Evolutionary conservation across 2,329 filamentous ascomycete genomes (phyloP), one percentile per base, ranked within the genome.

Genomic region (Coccinonectria pachysandricola): DNA sequence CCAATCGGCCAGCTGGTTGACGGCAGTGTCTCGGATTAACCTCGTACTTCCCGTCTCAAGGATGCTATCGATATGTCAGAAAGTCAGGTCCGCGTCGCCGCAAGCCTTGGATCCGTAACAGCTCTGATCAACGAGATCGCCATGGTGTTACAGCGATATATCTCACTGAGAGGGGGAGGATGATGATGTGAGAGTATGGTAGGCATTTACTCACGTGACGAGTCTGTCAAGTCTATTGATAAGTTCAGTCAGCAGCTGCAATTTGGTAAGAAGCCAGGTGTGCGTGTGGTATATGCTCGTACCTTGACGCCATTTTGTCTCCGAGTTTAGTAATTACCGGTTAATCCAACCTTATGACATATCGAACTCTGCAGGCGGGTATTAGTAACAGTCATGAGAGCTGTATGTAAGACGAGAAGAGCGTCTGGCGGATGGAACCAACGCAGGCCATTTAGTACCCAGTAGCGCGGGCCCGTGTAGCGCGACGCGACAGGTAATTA

Each of bases 11-110:
- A 98, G 71, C 60, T 98, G 91, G 50, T 92, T 86, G 36, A 93
- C 91, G 36, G 91, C 92, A 37, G 91, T 98, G 51, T 95, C 93
- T 43, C 92, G 79, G 52, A 98, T 96, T 42, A 98, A 68, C 52
- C 81, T 79, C 34, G 91, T 98, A 60, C 88, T 96, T 45, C 91
- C 91, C 31, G 91, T 96, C 68, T 98, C 91, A 46, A 98, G 77
- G 53, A 98, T 75, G 40, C 87, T 94, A 55, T 19, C 16, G 16
- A 8, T 15, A 3, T 13, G 39, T 46, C 27, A 46, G 43, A 21
- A 27, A 6, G 8, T n/a, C 9, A 14, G 6, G n/a, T n/a, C n/a
- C n/a, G n/a, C n/a, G n/a, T n/a, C n/a, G n/a, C n/a, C n/a, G n/a
- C n/a, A n/a, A n/a, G n/a, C n/a, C n/a, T n/a, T n/a, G n/a, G n/a